These are phyloP conservation scores for Chrysoporthe deuterocubensis DNA, from an alignment of 2,329 filamentous ascomycete species.

Conservation along the genomic window DNA sequence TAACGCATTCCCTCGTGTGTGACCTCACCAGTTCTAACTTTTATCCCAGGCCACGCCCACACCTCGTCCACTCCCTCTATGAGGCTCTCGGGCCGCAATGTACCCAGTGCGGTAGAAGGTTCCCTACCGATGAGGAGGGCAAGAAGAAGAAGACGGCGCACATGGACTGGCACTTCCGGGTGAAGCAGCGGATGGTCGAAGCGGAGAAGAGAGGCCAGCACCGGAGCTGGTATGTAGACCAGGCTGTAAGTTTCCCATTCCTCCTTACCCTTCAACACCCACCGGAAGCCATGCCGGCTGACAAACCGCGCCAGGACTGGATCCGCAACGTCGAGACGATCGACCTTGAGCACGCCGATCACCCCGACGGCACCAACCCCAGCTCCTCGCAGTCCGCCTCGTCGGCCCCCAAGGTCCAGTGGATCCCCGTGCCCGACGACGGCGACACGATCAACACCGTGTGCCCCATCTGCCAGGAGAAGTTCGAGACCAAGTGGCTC, in stretches of 20 bases:
- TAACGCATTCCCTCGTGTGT: neutral
- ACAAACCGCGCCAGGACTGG: slow-evolving; percentile 71
- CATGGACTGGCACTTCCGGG: slow-evolving; percentile 98
- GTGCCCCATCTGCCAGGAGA: slow-evolving; percentile 94
- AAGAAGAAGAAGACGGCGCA: slow-evolving; percentile 86
- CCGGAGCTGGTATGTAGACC: slow-evolving; percentile 92
- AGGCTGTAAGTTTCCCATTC: slow-evolving; percentile 63
- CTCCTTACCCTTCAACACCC: neutral
- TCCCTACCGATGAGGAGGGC: slow-evolving; percentile 76
- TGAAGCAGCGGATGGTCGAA: slow-evolving; percentile 86
- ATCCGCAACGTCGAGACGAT: slow-evolving; percentile 81
- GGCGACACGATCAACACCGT: slow-evolving; percentile 73
- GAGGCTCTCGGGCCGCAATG: slow-evolving; percentile 85
- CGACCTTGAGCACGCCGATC: slow-evolving; percentile 60
- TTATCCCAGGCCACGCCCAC: slow-evolving; percentile 67
- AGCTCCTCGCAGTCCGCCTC: slow-evolving; percentile 37
- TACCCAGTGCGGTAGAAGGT: slow-evolving; percentile 88
- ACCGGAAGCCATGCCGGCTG: neutral
- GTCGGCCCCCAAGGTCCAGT: slow-evolving; percentile 61
- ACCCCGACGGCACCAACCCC: slow-evolving; percentile 38
- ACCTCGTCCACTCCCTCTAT: slow-evolving; percentile 75
- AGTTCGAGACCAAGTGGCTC: slow-evolving; percentile 89
- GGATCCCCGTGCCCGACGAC: slow-evolving; percentile 83
- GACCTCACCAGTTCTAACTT: neutral
- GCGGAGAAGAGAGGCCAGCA: slow-evolving; percentile 85